These are phyloP conservation scores for Mycogone perniciosa DNA, from an alignment of 2,329 filamentous ascomycete genomes.

Conservation along the genomic window DNA sequence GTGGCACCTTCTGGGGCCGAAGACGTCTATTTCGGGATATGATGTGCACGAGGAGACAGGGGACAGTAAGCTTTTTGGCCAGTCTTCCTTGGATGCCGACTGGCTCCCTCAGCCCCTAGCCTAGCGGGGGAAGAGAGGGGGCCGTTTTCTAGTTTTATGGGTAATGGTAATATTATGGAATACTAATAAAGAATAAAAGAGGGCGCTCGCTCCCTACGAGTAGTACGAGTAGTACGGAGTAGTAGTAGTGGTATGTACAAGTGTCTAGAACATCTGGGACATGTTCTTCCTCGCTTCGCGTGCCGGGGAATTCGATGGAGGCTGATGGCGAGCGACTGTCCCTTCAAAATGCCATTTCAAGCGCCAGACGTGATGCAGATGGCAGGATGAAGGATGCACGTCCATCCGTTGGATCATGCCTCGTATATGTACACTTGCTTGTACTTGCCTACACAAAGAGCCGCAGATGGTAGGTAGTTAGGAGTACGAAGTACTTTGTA, in stretches of 20 bases:
- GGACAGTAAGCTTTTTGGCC: constrained; percentile 14
- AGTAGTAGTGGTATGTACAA: no score
- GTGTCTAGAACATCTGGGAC: no score
- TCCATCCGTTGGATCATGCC: not conserved
- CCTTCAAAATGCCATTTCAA: no score
- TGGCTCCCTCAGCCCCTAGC: constrained; percentile 6
- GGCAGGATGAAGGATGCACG: not conserved
- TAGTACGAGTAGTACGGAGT: no score
- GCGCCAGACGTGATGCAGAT: no score
- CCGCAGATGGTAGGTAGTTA: not conserved
- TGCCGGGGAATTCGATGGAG: no score
- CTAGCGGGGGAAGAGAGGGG: not conserved
- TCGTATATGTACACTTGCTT: not conserved
- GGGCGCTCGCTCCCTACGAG: no score
- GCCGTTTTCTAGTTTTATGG: not conserved
- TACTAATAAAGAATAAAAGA: not conserved
- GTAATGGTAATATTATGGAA: not conserved
- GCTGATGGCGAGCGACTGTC: no score
- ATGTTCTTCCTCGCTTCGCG: no score
- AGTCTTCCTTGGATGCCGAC: constrained; percentile 12
- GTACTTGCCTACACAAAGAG: constrained; percentile 5
- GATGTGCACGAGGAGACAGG: constrained; percentile 15
- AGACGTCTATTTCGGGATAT: constrained; percentile 17
- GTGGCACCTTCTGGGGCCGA: constrained; percentile 17
- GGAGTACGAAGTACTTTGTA: not conserved